Conservation (phyloP, 768 basidiomycete species). For the Russula lepida region DNA sequence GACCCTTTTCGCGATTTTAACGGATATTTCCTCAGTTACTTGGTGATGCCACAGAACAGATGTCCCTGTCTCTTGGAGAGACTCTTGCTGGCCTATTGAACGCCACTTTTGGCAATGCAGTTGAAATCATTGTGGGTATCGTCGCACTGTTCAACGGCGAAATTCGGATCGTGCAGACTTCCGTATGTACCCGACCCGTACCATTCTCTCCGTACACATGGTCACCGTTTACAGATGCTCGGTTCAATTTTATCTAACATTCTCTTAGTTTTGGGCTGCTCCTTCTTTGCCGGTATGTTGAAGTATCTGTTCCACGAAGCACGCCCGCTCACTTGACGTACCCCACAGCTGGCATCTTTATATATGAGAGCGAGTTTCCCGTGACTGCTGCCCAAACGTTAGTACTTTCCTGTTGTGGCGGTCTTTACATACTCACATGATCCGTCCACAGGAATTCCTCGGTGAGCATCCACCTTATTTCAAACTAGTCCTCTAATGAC, state of each 20-base stretch:
- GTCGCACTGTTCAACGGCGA: conserved; percentile 68
- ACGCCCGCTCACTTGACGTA: not conserved
- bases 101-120: conserved; percentile 76
- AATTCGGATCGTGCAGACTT: conserved; percentile 86
- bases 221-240: conserved; percentile 49
- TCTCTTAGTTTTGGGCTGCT: conserved; percentile 83
- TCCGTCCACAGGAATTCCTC: conserved; percentile 11
- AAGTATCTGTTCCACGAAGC: not conserved
- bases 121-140: conserved; percentile 85
- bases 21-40: conserved; percentile 42
- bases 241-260: conserved; percentile 89
- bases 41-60: conserved; percentile 75
- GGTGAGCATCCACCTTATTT: conserved; percentile 2
- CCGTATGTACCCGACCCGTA: conserved; percentile 37
- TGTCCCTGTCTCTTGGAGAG: conserved; percentile 70
- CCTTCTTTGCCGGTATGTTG: conserved; percentile 69
- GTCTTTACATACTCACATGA: not conserved
- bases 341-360: conserved; percentile 51
- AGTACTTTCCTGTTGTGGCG: conserved; percentile 24
- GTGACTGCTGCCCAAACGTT: conserved; percentile 83
- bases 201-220: not conserved
- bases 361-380: conserved; percentile 63
- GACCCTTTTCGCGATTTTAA: not conserved
- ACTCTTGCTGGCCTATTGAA: conserved; percentile 83
- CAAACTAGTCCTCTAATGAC: not conserved